Evolutionary conservation across 768 basidiomycete species (phyloP).

Genomic region (Boletus subcaerulescens): DNA sequence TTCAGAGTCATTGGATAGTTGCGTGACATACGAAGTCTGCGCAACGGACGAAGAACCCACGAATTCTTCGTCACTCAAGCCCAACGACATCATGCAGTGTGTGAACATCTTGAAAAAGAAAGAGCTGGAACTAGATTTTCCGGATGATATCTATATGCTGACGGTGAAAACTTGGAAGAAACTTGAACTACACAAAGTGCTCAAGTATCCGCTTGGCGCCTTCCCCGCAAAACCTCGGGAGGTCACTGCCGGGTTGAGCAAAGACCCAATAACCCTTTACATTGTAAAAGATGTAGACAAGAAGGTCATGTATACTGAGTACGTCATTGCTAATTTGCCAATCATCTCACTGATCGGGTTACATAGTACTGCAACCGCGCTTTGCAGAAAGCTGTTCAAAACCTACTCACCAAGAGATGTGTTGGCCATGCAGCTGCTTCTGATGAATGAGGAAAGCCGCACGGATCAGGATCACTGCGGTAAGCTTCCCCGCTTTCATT

Average conservation of each 20-base stretch:
- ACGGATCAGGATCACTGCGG: neutral
- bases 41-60: neutral
- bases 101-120: neutral
- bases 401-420: neutral
- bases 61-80: neutral
- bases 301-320: neutral
- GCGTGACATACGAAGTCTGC: neutral
- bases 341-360: neutral
- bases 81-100: neutral
- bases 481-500: neutral
- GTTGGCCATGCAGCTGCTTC: neutral
- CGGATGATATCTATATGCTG: neutral
- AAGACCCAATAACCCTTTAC: neutral
- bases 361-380: neutral
- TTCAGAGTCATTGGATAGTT: neutral
- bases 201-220: neutral
- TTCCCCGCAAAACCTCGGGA: neutral
- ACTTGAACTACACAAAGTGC: neutral
- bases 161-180: neutral
- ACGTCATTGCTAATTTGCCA: neutral
- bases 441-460: neutral
- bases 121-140: neutral
- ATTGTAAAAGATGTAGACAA: neutral
- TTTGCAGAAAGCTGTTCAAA: neutral
- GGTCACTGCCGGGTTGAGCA: neutral